These are phyloP conservation scores for Myriosclerotinia scirpicola DNA, from an alignment of 2,329 filamentous ascomycete genomes.

Conservation along the genomic window DNA sequence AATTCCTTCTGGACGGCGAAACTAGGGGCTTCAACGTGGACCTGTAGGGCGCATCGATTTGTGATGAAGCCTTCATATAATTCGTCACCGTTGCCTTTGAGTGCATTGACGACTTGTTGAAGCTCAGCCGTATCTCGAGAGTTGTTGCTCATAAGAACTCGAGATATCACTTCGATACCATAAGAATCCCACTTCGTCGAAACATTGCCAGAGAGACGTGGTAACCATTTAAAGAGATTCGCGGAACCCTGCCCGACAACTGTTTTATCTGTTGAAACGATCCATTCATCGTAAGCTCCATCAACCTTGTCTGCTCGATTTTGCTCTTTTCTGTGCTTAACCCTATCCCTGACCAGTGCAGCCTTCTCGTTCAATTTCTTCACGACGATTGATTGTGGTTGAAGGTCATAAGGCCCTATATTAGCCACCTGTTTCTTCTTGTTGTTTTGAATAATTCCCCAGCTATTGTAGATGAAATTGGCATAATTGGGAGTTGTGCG, in stretches of 20 bases:
- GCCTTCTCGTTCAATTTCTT: conserved; percentile 20
- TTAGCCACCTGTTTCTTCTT: background rate
- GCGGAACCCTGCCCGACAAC: conserved; percentile 32
- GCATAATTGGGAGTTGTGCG: background rate
- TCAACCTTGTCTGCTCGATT: conserved; percentile 13
- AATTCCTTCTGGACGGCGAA: conserved; percentile 30
- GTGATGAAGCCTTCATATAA: conserved; percentile 32
- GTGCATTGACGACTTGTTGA: conserved; percentile 23
- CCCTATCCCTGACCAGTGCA: conserved; percentile 16
- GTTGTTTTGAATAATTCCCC: conserved; percentile 25
- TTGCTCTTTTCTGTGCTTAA: conserved; percentile 11
- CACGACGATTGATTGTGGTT: conserved; percentile 29
- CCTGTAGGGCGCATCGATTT: conserved; percentile 36
- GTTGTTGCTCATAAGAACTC: conserved; percentile 24
- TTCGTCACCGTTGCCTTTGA: conserved; percentile 20
- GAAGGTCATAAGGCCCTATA: conserved; percentile 20
- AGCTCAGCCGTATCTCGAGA: conserved; percentile 24
- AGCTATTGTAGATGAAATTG: conserved; percentile 31
- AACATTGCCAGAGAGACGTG: conserved; percentile 16
- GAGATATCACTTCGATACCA: conserved; percentile 34
- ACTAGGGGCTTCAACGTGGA: conserved; percentile 33
- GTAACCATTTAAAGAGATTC: conserved; percentile 32
- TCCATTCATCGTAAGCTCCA: conserved; percentile 29
- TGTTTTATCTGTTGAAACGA: conserved; percentile 29
- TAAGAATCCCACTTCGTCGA: conserved; percentile 33